Evolutionary conservation across 306 rosid genomes (phyloP).

Genomic region (Benincasa hispida): DNA sequence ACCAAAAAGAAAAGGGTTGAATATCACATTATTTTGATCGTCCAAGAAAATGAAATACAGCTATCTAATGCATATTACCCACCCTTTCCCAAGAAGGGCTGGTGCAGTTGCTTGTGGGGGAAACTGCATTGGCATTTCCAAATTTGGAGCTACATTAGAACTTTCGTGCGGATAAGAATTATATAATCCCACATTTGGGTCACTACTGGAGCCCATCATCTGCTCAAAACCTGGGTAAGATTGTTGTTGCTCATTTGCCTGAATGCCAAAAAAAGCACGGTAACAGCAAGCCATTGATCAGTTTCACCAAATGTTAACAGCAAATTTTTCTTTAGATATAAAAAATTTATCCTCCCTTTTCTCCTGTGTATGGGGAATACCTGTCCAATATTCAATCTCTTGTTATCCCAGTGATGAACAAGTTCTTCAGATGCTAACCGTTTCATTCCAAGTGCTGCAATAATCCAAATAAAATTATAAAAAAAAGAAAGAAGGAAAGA

Average conservation of each 20-base stretch:
- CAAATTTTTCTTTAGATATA: neutral
- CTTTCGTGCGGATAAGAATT: constrained; percentile 30
- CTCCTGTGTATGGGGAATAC: neutral
- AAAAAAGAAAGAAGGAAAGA: neutral
- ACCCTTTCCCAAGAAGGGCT: constrained; percentile 85
- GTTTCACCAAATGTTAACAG: neutral
- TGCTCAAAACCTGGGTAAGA: constrained; percentile 37
- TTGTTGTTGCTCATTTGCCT: constrained; percentile 50
- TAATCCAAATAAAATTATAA: neutral
- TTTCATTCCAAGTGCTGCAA: constrained; percentile 78
- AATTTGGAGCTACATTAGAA: constrained; percentile 30
- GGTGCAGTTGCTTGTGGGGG: constrained; percentile 46
- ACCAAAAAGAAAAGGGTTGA: neutral
- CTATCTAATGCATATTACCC: constrained; percentile 38
- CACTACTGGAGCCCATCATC: constrained; percentile 33
- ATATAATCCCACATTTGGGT: constrained; percentile 33
- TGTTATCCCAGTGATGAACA: constrained; percentile 73
- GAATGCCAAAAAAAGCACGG: constrained; percentile 14
- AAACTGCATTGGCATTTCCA: constrained; percentile 38
- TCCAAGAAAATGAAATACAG: neutral
- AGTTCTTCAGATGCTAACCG: constrained; percentile 87
- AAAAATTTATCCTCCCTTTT: neutral
- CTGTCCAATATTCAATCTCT: constrained; percentile 76
- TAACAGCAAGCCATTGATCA: neutral
- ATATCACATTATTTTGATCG: neutral